These are phyloP conservation scores for Neltuma alba DNA, from an alignment of 306 rosid species.

Conservation along the genomic window DNA sequence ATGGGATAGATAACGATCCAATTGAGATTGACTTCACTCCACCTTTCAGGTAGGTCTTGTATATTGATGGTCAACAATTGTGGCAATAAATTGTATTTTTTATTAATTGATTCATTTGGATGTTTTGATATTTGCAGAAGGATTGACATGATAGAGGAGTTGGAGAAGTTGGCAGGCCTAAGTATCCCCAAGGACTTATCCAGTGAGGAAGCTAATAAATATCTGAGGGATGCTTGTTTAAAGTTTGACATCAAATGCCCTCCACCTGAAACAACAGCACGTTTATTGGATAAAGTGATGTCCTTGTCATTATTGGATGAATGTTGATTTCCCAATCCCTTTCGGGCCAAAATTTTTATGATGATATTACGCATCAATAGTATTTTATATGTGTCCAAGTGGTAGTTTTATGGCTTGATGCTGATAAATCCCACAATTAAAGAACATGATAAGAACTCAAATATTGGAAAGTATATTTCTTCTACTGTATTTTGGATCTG, in stretches of 20 bases:
- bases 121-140: constrained; percentile 57
- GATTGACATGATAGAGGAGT: constrained; percentile 89
- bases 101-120: constrained; percentile 21
- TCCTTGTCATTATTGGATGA: neutral
- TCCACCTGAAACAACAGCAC: constrained; percentile 88
- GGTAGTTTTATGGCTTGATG: neutral
- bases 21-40: constrained; percentile 78
- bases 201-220: constrained; percentile 76
- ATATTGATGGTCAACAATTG: neutral
- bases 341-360: no score
- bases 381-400: neutral
- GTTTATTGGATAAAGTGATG: constrained; percentile 87
- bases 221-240: constrained; percentile 71
- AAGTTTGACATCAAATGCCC: constrained; percentile 79
- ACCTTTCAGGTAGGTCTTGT: constrained; percentile 62
- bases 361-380: neutral
- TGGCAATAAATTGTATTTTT: constrained; percentile 11
- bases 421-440: neutral
- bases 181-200: constrained; percentile 80
- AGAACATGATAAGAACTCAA: neutral
- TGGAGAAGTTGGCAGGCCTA: constrained; percentile 78
- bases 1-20: constrained; percentile 76
- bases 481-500: neutral
- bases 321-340: no score
- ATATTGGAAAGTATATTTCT: neutral